Evolutionary conservation across 371 early-diverging fungal genomes (phyloP).

Genomic region (Mucor circinelloides): DNA sequence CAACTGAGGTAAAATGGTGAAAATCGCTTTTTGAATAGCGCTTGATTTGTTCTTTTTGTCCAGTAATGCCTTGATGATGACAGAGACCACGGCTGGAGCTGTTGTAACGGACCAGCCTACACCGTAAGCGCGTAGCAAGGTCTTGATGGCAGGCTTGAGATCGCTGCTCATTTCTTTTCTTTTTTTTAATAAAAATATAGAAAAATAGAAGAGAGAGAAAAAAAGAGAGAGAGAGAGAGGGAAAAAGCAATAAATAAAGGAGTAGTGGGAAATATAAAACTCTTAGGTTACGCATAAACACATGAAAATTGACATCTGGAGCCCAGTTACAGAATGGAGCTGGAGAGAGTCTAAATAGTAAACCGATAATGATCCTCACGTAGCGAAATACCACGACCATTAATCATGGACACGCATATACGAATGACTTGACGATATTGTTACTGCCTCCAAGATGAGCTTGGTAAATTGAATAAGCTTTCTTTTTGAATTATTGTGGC

Average conservation of each 20-base stretch:
- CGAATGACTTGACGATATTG: no score
- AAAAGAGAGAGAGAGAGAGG: not conserved
- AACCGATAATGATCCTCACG: no score
- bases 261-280: not conserved
- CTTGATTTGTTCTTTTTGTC: not conserved
- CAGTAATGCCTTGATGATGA: slow-evolving; percentile 25
- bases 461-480: no score
- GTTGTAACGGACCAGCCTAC: slow-evolving; percentile 44
- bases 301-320: slow-evolving; percentile 54
- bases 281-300: slow-evolving; percentile 13
- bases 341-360: no score
- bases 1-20: slow-evolving; percentile 19
- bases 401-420: no score
- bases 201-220: not conserved
- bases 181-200: not conserved
- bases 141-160: slow-evolving; percentile 29
- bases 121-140: slow-evolving; percentile 43
- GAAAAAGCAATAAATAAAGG: not conserved
- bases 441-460: no score
- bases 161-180: not conserved
- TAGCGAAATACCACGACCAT: no score
- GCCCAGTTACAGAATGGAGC: no score
- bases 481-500: no score
- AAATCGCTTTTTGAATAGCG: slow-evolving; percentile 24
- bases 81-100: slow-evolving; percentile 25